These are phyloP conservation scores for Trichosporon coremiiforme DNA, from an alignment of 1,284 basidiomycete species.

Conservation along the genomic window DNA sequence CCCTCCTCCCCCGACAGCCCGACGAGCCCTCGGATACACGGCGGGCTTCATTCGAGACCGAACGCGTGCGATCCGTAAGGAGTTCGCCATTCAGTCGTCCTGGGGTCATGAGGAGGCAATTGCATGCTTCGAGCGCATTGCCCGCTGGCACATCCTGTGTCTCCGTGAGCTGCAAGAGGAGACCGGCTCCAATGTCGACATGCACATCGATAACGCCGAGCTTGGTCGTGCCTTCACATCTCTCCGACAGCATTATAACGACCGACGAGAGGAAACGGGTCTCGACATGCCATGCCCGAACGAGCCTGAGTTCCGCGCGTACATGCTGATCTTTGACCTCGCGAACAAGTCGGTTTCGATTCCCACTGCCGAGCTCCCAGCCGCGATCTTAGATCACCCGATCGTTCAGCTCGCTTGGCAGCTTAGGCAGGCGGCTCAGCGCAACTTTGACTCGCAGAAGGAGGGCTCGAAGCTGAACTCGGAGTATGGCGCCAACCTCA, in stretches of 20 bases:
- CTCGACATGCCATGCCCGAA: conserved; percentile 64
- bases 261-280: conserved; percentile 66
- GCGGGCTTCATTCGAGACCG: conserved; percentile 83
- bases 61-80: conserved; percentile 84
- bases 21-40: conserved; percentile 63
- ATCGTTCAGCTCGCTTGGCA: conserved; percentile 78
- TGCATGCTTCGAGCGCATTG: conserved; percentile 89
- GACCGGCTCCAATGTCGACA: conserved; percentile 48
- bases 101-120: conserved; percentile 73
- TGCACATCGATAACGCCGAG: conserved; percentile 53
- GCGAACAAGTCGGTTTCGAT: conserved; percentile 78
- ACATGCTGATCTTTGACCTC: conserved; percentile 88
- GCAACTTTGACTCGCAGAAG: conserved; percentile 65
- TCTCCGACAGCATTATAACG: conserved; percentile 90
- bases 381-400: conserved; percentile 69
- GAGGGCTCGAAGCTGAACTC: conserved; percentile 59
- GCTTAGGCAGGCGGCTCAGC: conserved; percentile 78
- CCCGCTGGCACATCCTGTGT: conserved; percentile 87
- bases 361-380: conserved; percentile 70
- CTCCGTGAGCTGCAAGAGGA: conserved; percentile 69
- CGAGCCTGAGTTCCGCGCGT: conserved; percentile 94
- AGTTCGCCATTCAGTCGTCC: conserved; percentile 91
- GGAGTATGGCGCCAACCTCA: conserved; percentile 60
- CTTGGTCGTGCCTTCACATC: conserved; percentile 65
- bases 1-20: conserved; percentile 36